Evolutionary conservation across 768 basidiomycete genomes (phyloP), one percentile per base, ranked within the genome.

Genomic region (Pleurotus sapidus): DNA sequence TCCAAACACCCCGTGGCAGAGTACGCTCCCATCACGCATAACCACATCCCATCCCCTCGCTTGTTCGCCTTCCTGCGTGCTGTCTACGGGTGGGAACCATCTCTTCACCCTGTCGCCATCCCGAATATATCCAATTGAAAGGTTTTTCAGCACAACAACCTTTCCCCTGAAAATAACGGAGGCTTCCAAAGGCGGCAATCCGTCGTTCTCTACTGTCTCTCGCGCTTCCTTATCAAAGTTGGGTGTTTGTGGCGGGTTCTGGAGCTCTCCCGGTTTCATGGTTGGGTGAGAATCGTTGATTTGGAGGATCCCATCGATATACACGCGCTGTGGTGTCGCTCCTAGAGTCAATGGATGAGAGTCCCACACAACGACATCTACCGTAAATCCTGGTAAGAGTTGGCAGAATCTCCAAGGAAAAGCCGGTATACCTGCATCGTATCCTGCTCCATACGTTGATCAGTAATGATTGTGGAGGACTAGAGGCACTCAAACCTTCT

Each of bases 301-400:
- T 67, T 95, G 93, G 0, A 84, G 67, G 56, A 94, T 88, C 9
- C 93, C 93, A 61, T 95, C 93, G 55, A 94, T 86, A 68, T 81
- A 92, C 0, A 93, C 91, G 64, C 94, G 91, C 3, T 74, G 69
- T 0, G 93, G 93, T 1, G 91, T 93, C 0, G 92, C 87, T 18
- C 91, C 92, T 3, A 94, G 75, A 0, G 81, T 65, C 23, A 95
- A 77, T 0, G 92, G 93, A 68, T 93, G 91, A 3, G 82, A 83
- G 58, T 90, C 87, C 88, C 88, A 90, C 12, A 84, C 65, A 34
- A 79, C 80, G 30, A 83, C 60, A 60, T 84, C 83, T 80, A 56
- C 9, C 24, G 7, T 20, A 43, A 9, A 11, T 34, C 30, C 11
- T 34, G 30, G 30, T 9, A 23, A 30, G 37, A 45, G 42, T 49